Conservation (phyloP, 495 filamentous ascomycete genomes). For the Xylaria acuta region DNA sequence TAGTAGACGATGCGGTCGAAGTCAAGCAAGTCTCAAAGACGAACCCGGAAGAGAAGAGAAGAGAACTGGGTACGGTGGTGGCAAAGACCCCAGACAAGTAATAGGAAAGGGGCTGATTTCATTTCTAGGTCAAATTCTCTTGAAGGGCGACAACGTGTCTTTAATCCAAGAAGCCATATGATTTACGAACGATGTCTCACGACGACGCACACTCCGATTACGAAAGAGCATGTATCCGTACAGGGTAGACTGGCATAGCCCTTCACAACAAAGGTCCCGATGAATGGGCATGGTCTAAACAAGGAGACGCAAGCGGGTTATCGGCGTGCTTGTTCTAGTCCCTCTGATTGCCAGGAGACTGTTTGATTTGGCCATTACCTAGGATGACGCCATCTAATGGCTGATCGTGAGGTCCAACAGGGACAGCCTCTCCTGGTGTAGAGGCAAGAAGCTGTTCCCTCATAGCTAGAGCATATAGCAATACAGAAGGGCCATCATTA, state of each 20-base stretch:
- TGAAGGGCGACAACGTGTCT: conserved; percentile 97
- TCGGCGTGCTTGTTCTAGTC: conserved; percentile 34
- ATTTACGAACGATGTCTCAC: conserved; percentile 11
- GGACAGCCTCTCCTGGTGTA: conserved; percentile 60
- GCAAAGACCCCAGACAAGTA: background rate
- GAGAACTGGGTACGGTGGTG: conserved; percentile 74
- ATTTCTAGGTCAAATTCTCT: conserved; percentile 82
- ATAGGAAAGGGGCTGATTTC: conserved; percentile 8
- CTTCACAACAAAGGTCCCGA: background rate
- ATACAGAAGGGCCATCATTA: conserved; percentile 63
- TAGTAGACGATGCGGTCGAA: conserved; percentile 93
- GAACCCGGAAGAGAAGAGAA: conserved; percentile 73
- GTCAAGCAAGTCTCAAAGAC: conserved; percentile 85
- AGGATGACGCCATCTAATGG: conserved; percentile 54
- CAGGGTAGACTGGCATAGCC: background rate
- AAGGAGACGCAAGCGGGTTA: conserved; percentile 1
- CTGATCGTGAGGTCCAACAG: conserved; percentile 63
- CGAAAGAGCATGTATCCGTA: background rate
- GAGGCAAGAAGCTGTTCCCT: conserved; percentile 80
- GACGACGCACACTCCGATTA: background rate
- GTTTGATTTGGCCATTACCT: conserved; percentile 53
- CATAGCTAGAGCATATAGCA: conserved; percentile 83
- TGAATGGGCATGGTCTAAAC: background rate
- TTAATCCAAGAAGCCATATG: conserved; percentile 72
- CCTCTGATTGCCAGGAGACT: conserved; percentile 34